Percentiles rank a stretch among this genome's conserved stretches.
These are phyloP conservation scores for Ceratocystis albifundus DNA, from an alignment of 2,329 filamentous ascomycete species.

Conservation along the genomic window DNA sequence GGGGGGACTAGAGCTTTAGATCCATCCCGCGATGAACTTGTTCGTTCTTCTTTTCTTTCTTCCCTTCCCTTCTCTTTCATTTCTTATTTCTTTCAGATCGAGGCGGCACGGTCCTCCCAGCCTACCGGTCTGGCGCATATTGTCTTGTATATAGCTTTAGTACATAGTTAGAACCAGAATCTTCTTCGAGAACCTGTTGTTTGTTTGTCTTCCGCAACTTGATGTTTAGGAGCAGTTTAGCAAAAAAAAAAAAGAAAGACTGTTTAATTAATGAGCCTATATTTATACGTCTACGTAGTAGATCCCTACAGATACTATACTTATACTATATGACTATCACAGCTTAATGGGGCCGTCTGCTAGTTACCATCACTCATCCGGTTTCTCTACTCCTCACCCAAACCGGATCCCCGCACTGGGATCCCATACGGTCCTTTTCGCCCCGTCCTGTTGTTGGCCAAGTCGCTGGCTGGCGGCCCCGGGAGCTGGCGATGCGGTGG, in stretches of 20 bases:
- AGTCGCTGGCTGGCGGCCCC: constrained; percentile 25
- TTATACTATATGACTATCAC: too few relatives aligned
- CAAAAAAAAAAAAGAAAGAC: too few relatives aligned
- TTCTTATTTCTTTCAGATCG: not conserved
- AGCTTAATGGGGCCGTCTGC: not conserved
- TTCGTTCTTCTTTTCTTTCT: not conserved
- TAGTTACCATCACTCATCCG: not conserved
- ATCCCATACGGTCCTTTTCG: constrained; percentile 20
- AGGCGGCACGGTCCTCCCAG: constrained; percentile 26
- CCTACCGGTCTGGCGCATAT: not conserved
- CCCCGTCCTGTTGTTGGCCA: constrained; percentile 25
- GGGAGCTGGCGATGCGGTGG: constrained; percentile 26
- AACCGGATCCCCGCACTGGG: constrained; percentile 22
- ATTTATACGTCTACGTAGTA: not conserved
- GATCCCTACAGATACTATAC: not conserved
- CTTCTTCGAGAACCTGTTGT: constrained; percentile 9
- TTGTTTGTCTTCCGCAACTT: not conserved
- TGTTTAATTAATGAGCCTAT: not conserved
- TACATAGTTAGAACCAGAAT: constrained; percentile 1
- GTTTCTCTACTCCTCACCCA: constrained; percentile 24
- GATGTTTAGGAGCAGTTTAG: not conserved
- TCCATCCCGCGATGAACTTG: not conserved
- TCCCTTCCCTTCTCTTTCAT: not conserved
- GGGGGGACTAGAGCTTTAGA: not conserved
- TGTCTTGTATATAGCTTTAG: constrained; percentile 3